Base-by-base conservation (phyloP, 768 basidiomycete species). In the Tricholomella constricta region DNA sequence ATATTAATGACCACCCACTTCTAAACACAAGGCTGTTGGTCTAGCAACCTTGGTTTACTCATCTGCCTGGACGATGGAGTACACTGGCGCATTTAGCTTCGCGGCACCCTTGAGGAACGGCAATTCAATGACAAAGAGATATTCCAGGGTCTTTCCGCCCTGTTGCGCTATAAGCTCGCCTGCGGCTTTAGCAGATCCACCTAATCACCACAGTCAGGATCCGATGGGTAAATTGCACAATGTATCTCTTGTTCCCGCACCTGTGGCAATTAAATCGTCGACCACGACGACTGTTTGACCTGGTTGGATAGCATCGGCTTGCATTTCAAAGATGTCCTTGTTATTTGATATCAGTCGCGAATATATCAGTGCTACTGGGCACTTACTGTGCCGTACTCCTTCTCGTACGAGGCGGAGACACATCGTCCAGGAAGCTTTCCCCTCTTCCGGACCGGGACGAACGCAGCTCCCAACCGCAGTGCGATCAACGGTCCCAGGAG, bases 191-290 rank as follows among this genome's bases (percentile, higher is more conserved):
- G 97, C 97, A 27, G 94, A 97, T 8, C 97, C 97, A 56, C 94
- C 94, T 92, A 43, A 6, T 7, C 42, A 27, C 9, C 12, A 7
- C 5, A 8, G 12, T 43, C 42, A 27, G 14, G 7, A 17, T 31
- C 5, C 4, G 32, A 48, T 47, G 26, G 37, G 25, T 29, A 29
- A 41, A 19, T 4, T 23, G n/a, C 6, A 55, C n/a, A 46, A 20
- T 17, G 31, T 27, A 47, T 25, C 17, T 35, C n/a, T 31, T 20
- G 25, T 25, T 32, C 15, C 56, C 78, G 37, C 57, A 90, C 95
- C 96, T 26, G 96, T 98, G 0, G 97, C 97, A 57, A 99, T 91
- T 35, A 99, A 78, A 69, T 99, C 97, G 70, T 99, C 97, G 23
- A 99, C 77, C 38, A 99, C 78, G 41, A 99, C 69, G 19, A 94